Percentiles rank a stretch among this genome's conserved stretches.
Conservation (phyloP, 2,329 filamentous ascomycete genomes). For the Cylindrodendrum hubeiense region DNA sequence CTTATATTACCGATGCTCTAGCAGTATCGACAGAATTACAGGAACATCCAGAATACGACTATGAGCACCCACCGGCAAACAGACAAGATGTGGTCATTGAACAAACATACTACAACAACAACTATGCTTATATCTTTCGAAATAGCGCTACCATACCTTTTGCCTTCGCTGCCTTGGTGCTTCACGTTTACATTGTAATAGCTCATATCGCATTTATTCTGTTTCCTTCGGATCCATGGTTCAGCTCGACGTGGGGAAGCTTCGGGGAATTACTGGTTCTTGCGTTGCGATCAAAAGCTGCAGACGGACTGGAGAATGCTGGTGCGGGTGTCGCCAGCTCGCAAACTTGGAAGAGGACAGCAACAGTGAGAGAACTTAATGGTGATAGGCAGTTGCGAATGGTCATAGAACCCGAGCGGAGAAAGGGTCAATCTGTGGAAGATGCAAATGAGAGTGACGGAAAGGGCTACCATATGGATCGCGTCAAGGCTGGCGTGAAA, state of each 20-base stretch:
- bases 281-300: neutral
- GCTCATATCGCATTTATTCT: neutral
- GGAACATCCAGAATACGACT: neutral
- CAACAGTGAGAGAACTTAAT: neutral
- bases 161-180: neutral
- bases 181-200: neutral
- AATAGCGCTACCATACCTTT: neutral
- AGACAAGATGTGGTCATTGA: neutral
- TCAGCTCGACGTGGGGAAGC: neutral
- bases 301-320: neutral
- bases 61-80: neutral
- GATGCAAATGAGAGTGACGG: too few species aligned
- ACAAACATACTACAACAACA: neutral
- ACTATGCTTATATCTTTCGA: neutral
- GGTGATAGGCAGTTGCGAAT: neutral
- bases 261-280: neutral
- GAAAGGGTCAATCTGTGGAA: too few species aligned
- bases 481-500: too few species aligned
- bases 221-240: neutral
- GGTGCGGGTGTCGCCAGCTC: neutral
- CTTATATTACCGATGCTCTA: neutral
- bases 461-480: too few species aligned
- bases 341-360: neutral
- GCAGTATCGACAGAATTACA: neutral
- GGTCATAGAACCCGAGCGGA: too few species aligned